Evolutionary conservation across 305 asterid genomes (phyloP), one percentile per base, ranked within the genome.

Genomic region (Fraxinus baroniana): DNA sequence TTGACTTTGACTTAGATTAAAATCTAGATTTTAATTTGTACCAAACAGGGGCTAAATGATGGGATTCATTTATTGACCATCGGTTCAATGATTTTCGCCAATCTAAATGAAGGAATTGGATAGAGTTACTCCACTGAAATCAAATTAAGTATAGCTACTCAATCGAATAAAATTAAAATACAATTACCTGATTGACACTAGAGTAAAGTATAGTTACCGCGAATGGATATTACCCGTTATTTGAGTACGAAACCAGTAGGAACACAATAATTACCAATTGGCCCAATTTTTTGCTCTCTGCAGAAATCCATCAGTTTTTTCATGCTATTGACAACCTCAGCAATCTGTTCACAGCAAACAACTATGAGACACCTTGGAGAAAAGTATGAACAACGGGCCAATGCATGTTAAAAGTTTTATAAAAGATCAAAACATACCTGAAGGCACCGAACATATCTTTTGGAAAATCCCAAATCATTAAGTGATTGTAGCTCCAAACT

Each of bases 241-340:
- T 62, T 62, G 17, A 62, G 71, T 22, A 26, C 3, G 36, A 68
- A 41, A 80, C 75, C 35, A 32, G 81, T 5, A 7, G 64, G 52
- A 66, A 79, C 30, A 79, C 35, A 62, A 70, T 30, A 30, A 77
- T 88, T 96, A 96, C 99, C 99, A 80, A 93, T 90, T 7, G 99
- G 94, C 78, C 99, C 99, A 74, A 85, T 88, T 87, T 94, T 94
- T 28, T 88, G 93, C 7, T 86, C 91, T 83, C 89, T 88, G 91
- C 98, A 89, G 84, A 89, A 94, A 78, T 93, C 97, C 97, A 94
- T 94, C 89, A 96, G 85, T 84, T 92, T 98, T 86, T 93, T 96
- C 98, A 92, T 96, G 93, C 97, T 93, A 90, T 89, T 92, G 86
- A 96, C 99, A 57, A 96, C 99, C 90, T 96, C 98, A 46, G 99